Base-by-base conservation (phyloP, 306 rosid genomes). In the Carpinus viminea region DNA sequence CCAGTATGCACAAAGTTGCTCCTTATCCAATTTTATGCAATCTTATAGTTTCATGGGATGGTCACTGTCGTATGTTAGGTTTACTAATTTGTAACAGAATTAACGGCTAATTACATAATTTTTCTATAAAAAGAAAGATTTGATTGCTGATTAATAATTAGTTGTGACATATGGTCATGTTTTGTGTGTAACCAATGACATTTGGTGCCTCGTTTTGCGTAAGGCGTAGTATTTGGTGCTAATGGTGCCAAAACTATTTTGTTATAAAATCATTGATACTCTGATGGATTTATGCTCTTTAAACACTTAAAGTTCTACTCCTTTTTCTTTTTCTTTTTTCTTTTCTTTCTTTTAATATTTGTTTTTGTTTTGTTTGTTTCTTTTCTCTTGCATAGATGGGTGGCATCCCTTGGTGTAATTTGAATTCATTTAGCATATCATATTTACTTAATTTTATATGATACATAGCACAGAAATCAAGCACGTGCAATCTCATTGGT, bases 1-100 rank as follows among this genome's bases (percentile, higher is more conserved):
- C 94, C 87, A 82, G 99, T 96, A 96, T 81, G 86, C 72, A 76
- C 65, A 72, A 82, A 47, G 52, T 64, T 72, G 74, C 75, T 70
- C 79, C 80, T 68, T 80, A 28, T 76, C 78, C 76, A 4, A 36
- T 64, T 70, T 68, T 81, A 80, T 78, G 72, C 72, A 56, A 52
- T 74, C 52, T 70, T 51, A 68, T 74, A 73, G 52, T n/a, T 70
- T 56, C 70, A 77, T 83, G 21, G 59, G 66, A 64, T 26, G 24
- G 60, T 71, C 60, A 55, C 28, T 54, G 28, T 17, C 16, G 50
- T 55, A 28, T 52, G 34, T 31, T 9, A 18, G 12, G 1, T 54
- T 77, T 48, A 24, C 24, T 77, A n/a, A n/a, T n/a, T 45, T 69
- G 48, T 34, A 68, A 28, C 54, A 36, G 34, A 53, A 24, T 43